A percentile compares a stretch with the other conserved stretches of the same genome.
These are phyloP conservation scores for Sporothrix luriei DNA, from an alignment of 2,329 filamentous ascomycete genomes.

Conservation along the genomic window DNA sequence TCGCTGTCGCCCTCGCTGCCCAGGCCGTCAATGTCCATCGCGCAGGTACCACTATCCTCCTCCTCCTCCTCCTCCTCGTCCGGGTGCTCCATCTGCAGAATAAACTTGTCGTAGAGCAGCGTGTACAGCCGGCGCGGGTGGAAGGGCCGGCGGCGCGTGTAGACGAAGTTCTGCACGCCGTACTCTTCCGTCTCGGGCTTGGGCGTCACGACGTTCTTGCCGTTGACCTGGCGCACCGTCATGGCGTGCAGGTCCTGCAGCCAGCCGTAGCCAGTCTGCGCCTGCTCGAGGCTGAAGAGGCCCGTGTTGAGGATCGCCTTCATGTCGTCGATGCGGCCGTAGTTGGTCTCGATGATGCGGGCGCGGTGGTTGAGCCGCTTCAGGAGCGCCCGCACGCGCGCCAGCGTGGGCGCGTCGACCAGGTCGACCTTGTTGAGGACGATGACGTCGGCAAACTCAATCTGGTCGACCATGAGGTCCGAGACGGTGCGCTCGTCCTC, in stretches of 20 bases:
- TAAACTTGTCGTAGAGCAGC: slow-evolving; percentile 54
- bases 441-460: slow-evolving; percentile 75
- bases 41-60: not conserved
- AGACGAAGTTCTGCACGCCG: slow-evolving; percentile 71
- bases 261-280: slow-evolving; percentile 69
- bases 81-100: slow-evolving; percentile 51
- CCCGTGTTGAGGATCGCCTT: slow-evolving; percentile 66
- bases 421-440: slow-evolving; percentile 71
- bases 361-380: slow-evolving; percentile 67
- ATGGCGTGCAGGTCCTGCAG: slow-evolving; percentile 69
- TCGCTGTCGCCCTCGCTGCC: slow-evolving; percentile 12
- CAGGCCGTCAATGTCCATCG: slow-evolving; percentile 38
- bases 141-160: slow-evolving; percentile 60
- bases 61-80: slow-evolving; percentile 43
- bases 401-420: slow-evolving; percentile 47
- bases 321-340: slow-evolving; percentile 60
- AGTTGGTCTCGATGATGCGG: slow-evolving; percentile 63
- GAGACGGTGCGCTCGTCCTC: slow-evolving; percentile 75
- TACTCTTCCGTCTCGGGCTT: slow-evolving; percentile 75
- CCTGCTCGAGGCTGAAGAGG: slow-evolving; percentile 65
- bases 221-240: slow-evolving; percentile 57
- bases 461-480: slow-evolving; percentile 75
- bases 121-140: slow-evolving; percentile 52
- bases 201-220: slow-evolving; percentile 59
- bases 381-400: slow-evolving; percentile 56